Evolutionary conservation across 1,139 yeast genomes (phyloP).

Genomic region (Geotrichum phurueaensis): DNA sequence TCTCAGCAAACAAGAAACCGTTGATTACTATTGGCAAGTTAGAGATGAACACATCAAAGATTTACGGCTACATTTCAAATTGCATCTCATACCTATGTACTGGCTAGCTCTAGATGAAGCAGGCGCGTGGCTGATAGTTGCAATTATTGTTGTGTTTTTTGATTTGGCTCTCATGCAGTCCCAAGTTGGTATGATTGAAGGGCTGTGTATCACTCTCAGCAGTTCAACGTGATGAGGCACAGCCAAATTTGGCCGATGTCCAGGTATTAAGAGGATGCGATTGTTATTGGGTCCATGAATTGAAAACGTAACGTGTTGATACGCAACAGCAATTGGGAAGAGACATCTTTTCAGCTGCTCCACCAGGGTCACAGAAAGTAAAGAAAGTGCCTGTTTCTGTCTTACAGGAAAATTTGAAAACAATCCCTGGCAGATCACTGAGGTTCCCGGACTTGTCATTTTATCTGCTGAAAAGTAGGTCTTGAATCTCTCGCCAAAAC

Average conservation of each 20-base stretch:
- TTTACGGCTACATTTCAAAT: neutral
- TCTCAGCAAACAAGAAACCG: slow-evolving; percentile 14
- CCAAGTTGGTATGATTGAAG: slow-evolving; percentile 22
- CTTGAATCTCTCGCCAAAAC: slow-evolving; percentile 17
- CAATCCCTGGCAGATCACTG: slow-evolving; percentile 43
- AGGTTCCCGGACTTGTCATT: slow-evolving; percentile 45
- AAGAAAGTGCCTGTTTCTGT: slow-evolving; percentile 31
- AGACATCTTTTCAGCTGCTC: slow-evolving; percentile 37
- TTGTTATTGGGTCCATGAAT: slow-evolving; percentile 21
- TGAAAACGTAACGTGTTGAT: slow-evolving; percentile 32
- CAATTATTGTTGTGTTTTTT: slow-evolving; percentile 24
- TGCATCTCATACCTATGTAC: slow-evolving; percentile 31
- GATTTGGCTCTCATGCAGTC: slow-evolving; percentile 23
- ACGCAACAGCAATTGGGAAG: slow-evolving; percentile 35
- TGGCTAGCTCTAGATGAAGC: slow-evolving; percentile 41
- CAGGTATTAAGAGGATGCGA: slow-evolving; percentile 8
- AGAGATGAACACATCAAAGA: neutral
- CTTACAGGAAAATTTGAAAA: slow-evolving; percentile 59
- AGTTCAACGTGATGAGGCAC: slow-evolving; percentile 19
- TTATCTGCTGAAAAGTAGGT: slow-evolving; percentile 14
- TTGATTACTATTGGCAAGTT: slow-evolving; percentile 9
- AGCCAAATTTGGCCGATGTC: neutral
- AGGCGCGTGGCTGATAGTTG: slow-evolving; percentile 35
- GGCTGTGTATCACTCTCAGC: slow-evolving; percentile 26
- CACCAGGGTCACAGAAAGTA: slow-evolving; percentile 30